A percentile compares a stretch with the other conserved stretches of the same genome.
These are phyloP conservation scores for Peronospora belbahrii DNA, from an alignment of 352 stramenopile genomes.

Conservation along the genomic window DNA sequence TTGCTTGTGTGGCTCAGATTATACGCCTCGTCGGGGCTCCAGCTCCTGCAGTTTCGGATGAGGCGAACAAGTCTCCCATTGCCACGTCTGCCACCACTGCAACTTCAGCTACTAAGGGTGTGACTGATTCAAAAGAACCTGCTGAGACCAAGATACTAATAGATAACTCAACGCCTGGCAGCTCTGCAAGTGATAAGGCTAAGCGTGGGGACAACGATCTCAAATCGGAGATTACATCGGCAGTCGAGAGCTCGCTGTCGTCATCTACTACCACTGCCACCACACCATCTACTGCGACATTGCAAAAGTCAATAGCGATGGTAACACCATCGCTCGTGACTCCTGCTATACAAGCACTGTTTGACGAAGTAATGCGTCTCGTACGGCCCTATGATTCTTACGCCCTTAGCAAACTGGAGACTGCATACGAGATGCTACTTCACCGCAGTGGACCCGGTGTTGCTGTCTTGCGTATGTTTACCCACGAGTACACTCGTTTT, in stretches of 20 bases:
- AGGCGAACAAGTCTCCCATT: not conserved
- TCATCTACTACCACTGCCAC: not conserved
- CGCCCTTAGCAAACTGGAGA: conserved; percentile 54
- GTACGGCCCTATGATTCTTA: conserved; percentile 68
- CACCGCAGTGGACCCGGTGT: conserved; percentile 52
- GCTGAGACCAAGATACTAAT: not conserved
- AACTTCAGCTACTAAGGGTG: not conserved
- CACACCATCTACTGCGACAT: not conserved
- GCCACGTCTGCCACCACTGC: not conserved
- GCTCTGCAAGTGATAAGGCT: not conserved
- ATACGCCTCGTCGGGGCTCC: conserved; percentile 42
- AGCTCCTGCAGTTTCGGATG: not conserved
- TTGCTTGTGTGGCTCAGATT: conserved; percentile 56
- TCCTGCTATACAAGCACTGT: conserved; percentile 36
- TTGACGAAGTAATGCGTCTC: conserved; percentile 54
- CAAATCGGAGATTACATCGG: conserved; percentile 6
- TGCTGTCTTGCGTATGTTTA: conserved; percentile 56
- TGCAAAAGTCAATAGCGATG: not conserved
- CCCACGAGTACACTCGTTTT: conserved; percentile 81
- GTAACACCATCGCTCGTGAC: conserved; percentile 19
- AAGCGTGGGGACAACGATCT: not conserved
- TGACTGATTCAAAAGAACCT: not conserved
- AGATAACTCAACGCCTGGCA: not conserved
- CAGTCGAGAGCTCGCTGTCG: not conserved
- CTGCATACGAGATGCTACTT: conserved; percentile 48